phyloP scores from a whole-genome alignment of 2,329 filamentous ascomycete species.

The Clonostachys rhizophaga region DNA sequence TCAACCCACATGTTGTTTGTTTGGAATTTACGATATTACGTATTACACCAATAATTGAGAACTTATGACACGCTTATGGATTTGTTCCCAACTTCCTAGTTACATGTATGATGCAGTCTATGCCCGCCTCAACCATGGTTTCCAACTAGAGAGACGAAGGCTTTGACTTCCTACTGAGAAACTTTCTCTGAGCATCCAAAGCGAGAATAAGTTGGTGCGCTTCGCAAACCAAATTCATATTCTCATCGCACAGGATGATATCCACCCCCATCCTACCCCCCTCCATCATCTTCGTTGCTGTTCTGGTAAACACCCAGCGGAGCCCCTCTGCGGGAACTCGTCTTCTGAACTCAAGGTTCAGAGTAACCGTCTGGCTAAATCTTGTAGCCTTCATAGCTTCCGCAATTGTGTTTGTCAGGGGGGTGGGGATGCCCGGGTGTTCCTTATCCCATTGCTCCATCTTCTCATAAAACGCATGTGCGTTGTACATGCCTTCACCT shows the following conservation, averaged over 20 bases:
- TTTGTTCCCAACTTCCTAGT: too few relatives aligned
- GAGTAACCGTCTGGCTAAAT: slow-evolving; percentile 1
- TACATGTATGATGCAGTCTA: too few relatives aligned
- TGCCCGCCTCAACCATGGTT: too few relatives aligned
- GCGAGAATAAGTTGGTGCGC: slow-evolving; percentile 2
- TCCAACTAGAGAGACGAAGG: too few relatives aligned
- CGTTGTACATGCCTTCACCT: slow-evolving; percentile 14
- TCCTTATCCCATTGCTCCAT: slow-evolving; percentile 11
- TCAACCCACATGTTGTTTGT: too few relatives aligned
- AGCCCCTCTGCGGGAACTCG: slow-evolving; percentile 11
- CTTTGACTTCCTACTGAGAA: neutral
- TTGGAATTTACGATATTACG: too few relatives aligned
- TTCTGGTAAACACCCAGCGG: slow-evolving; percentile 12
- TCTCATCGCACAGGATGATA: slow-evolving; percentile 6
- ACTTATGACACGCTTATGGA: too few relatives aligned
- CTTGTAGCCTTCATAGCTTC: slow-evolving; percentile 8
- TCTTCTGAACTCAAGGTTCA: slow-evolving; percentile 18
- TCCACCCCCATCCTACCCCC: slow-evolving; percentile 13
- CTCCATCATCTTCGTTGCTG: slow-evolving; percentile 9
- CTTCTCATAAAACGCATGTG: slow-evolving; percentile 3
- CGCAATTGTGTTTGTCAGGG: slow-evolving; percentile 4
- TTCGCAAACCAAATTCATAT: slow-evolving; percentile 1
- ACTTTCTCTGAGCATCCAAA: slow-evolving; percentile 1
- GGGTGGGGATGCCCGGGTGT: slow-evolving; percentile 8
- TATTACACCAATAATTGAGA: too few relatives aligned